Evolutionary conservation across 1,139 yeast species (phyloP).

Genomic region (Casaregolazyma lundiana): DNA sequence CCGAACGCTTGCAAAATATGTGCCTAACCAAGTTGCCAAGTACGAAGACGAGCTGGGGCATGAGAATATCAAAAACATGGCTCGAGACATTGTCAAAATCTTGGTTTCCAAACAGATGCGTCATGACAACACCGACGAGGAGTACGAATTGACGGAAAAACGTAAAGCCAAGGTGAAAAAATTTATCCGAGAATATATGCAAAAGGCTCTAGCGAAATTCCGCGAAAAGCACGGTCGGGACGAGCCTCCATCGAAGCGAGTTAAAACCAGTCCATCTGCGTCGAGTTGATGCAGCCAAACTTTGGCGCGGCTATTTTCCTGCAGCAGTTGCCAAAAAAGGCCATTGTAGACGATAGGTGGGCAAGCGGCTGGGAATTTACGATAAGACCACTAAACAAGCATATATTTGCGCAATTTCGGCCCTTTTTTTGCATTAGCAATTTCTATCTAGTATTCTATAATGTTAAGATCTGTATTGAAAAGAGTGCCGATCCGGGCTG

Average conservation of each 20-base stretch:
- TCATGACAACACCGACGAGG: constrained; percentile 31
- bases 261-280: background rate
- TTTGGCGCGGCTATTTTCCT: background rate
- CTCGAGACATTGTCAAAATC: constrained; percentile 65
- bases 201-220: constrained; percentile 57
- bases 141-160: constrained; percentile 51
- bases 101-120: constrained; percentile 58
- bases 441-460: background rate
- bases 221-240: constrained; percentile 33
- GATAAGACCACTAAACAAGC: background rate
- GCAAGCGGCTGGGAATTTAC: background rate
- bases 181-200: constrained; percentile 67
- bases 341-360: background rate
- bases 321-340: background rate
- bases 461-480: background rate
- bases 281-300: background rate
- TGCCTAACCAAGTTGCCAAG: constrained; percentile 73
- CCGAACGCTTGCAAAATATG: constrained; percentile 60
- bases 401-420: background rate
- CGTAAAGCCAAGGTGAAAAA: constrained; percentile 65
- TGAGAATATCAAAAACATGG: constrained; percentile 70
- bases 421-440: background rate
- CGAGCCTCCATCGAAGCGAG: background rate
- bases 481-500: background rate
- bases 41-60: constrained; percentile 64